These are phyloP conservation scores for Gliomastix tumulicola DNA, from an alignment of 2,329 filamentous ascomycete genomes.

Conservation along the genomic window DNA sequence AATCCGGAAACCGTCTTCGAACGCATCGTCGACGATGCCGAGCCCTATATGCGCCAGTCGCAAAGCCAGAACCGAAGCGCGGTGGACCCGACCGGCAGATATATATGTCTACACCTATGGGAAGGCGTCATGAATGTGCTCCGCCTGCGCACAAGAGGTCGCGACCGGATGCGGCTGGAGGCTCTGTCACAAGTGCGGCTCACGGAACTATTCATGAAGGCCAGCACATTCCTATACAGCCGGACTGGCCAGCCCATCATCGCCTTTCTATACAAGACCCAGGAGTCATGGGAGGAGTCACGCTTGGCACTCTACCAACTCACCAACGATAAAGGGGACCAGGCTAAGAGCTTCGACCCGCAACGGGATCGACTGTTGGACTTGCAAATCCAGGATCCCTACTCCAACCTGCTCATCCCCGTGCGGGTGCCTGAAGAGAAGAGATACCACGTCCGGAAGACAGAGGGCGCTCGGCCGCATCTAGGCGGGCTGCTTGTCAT, in stretches of 20 bases:
- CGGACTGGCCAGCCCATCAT: conserved; percentile 52
- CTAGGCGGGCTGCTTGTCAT: conserved; percentile 67
- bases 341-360: conserved; percentile 47
- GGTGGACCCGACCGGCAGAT: conserved; percentile 70
- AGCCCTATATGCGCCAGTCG: conserved; percentile 63
- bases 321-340: conserved; percentile 45
- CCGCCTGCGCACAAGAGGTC: conserved; percentile 35
- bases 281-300: conserved; percentile 43
- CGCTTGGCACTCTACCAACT: conserved; percentile 53
- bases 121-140: conserved; percentile 52
- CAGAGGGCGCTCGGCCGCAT: conserved; percentile 45
- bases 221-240: conserved; percentile 49
- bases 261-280: conserved; percentile 51
- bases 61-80: conserved; percentile 78
- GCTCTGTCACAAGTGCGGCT: conserved; percentile 48
- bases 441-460: conserved; percentile 52
- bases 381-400: conserved; percentile 45
- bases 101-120: conserved; percentile 52
- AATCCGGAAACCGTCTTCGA: conserved; percentile 45
- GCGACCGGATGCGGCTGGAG: conserved; percentile 32
- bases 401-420: conserved; percentile 55
- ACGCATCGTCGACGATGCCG: conserved; percentile 44
- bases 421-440: conserved; percentile 52
- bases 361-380: conserved; percentile 48
- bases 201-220: conserved; percentile 53